phyloP scores from a whole-genome alignment of 2,329 filamentous ascomycete genomes.

The Trichoderma sp. region DNA sequence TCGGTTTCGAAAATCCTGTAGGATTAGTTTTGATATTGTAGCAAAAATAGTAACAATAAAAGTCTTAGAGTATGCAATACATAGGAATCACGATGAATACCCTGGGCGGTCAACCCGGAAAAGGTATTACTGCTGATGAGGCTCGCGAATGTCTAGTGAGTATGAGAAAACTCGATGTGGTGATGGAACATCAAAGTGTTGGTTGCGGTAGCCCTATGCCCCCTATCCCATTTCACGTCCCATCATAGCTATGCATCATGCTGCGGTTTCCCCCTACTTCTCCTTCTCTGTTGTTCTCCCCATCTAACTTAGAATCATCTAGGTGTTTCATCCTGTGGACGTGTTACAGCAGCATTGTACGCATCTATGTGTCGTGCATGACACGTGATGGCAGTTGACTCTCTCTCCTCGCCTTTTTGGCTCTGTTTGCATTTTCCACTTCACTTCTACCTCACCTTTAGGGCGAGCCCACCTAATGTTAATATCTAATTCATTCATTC shows the following conservation, averaged over 20 bases:
- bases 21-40: constrained; percentile 13
- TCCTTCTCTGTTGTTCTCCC: background rate
- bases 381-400: constrained; percentile 7
- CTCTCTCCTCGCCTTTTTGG: too few relatives aligned
- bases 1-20: constrained; percentile 6
- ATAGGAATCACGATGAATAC: background rate
- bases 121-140: background rate
- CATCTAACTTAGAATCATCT: background rate
- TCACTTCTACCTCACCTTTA: background rate
- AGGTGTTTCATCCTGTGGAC: background rate
- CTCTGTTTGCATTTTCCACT: background rate
- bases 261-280: background rate
- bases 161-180: background rate
- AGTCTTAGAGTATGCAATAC: background rate
- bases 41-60: constrained; percentile 8
- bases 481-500: background rate
- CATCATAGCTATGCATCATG: background rate
- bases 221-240: background rate
- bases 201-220: background rate
- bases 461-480: background rate
- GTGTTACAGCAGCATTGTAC: background rate
- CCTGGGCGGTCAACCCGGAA: background rate
- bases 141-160: background rate
- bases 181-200: background rate
- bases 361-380: background rate